phyloP scores from a whole-genome alignment of 352 stramenopile species.

The Chrysophaeum taylorii region DNA sequence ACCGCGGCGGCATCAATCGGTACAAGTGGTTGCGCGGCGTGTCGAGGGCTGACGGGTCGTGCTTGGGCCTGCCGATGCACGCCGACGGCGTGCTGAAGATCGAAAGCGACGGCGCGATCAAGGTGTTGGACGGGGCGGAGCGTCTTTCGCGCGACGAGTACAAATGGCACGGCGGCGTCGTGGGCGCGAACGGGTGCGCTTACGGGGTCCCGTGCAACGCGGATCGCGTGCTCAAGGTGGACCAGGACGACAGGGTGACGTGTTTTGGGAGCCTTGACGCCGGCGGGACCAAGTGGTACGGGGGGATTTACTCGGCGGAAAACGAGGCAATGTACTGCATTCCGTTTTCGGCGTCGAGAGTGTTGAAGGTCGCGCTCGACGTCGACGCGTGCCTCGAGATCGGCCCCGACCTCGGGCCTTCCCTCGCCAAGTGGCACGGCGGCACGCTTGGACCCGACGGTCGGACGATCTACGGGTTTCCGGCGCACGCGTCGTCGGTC shows the following conservation, averaged over 20 bases:
- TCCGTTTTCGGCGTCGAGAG: neutral
- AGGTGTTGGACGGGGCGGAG: neutral
- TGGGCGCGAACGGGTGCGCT: conserved; percentile 6
- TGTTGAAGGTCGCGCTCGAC: neutral
- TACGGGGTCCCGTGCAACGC: conserved; percentile 20
- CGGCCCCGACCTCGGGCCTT: neutral
- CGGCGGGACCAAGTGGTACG: conserved; percentile 15
- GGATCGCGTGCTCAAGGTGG: conserved; percentile 6
- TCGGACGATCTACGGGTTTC: neutral
- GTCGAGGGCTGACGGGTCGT: neutral
- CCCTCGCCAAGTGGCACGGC: neutral
- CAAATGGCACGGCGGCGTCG: conserved; percentile 16
- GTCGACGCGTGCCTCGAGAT: neutral
- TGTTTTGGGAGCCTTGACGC: neutral
- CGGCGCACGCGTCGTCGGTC: neutral
- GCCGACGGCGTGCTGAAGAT: neutral
- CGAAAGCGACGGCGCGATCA: neutral
- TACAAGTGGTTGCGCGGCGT: conserved; percentile 8
- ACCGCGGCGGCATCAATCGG: neutral
- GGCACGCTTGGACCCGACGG: neutral
- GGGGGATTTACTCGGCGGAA: conserved; percentile 10
- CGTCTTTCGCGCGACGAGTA: neutral
- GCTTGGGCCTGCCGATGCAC: conserved; percentile 11
- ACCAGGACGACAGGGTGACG: neutral
- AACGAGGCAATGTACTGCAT: conserved; percentile 16